These are phyloP conservation scores for Podospora conica DNA, from an alignment of 495 filamentous ascomycete genomes.

Conservation along the genomic window DNA sequence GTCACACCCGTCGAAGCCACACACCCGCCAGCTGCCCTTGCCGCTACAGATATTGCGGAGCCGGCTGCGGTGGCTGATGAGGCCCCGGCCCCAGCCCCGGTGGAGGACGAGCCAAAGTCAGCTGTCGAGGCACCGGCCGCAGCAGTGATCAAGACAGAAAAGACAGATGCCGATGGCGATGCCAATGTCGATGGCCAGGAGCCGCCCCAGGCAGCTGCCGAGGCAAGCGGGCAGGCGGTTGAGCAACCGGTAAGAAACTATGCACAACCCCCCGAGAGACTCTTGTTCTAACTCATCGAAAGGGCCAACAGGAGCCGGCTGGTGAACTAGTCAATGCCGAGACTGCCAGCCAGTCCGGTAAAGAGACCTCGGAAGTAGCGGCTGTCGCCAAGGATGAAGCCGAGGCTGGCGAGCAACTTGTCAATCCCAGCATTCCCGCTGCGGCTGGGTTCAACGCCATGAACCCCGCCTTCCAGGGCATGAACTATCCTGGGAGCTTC, in stretches of 20 bases:
- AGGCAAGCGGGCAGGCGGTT: not conserved
- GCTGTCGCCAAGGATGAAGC: conserved; percentile 27
- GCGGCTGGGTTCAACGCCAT: conserved; percentile 43
- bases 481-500: conserved; percentile 64
- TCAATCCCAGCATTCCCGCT: conserved; percentile 28
- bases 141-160: not conserved
- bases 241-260: not conserved
- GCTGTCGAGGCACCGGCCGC: not conserved
- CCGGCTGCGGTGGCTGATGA: conserved; percentile 3
- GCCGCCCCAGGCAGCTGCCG: conserved; percentile 3
- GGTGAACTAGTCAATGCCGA: not conserved
- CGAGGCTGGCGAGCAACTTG: conserved; percentile 28
- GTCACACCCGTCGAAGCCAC: conserved; percentile 37
- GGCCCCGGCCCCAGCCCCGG: too few species aligned
- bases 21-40: conserved; percentile 21
- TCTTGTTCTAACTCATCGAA: not conserved
- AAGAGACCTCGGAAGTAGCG: conserved; percentile 13
- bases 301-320: conserved; percentile 11
- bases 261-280: not conserved
- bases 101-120: conserved; percentile 11
- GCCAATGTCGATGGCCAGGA: conserved; percentile 16
- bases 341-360: not conserved
- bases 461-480: conserved; percentile 53
- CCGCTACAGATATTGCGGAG: conserved; percentile 8
- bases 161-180: not conserved